Evolutionary conservation across 192 early-diverging fungal genomes (phyloP).

Genomic region (Coemansia sp.): DNA sequence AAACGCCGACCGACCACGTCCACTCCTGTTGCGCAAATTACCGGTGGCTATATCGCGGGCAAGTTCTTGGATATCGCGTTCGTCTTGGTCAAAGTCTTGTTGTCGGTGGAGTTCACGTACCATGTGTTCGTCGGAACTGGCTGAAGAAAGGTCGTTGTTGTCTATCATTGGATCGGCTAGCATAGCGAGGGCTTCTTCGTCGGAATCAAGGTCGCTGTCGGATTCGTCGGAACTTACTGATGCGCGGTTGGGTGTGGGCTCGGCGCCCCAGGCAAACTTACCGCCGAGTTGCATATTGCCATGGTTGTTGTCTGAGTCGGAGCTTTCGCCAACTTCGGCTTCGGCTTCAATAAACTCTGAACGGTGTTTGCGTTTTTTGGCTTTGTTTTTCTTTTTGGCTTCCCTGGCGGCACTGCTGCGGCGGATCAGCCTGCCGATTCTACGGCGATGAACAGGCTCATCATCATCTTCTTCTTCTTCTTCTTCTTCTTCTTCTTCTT

Average conservation of each 20-base stretch:
- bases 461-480: not conserved
- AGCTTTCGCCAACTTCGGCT: constrained; percentile 50
- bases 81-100: constrained; percentile 43
- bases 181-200: constrained; percentile 39
- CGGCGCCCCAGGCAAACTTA: constrained; percentile 45
- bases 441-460: not conserved
- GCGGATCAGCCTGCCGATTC: not conserved
- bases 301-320: constrained; percentile 27
- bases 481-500: constrained; percentile 1
- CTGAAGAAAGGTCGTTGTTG: constrained; percentile 19
- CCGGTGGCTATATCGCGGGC: constrained; percentile 48
- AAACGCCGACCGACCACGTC: constrained; percentile 12
- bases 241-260: not conserved
- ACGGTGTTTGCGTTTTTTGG: constrained; percentile 10
- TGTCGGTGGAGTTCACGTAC: constrained; percentile 44
- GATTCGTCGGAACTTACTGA: constrained; percentile 7
- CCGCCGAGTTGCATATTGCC: constrained; percentile 4
- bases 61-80: constrained; percentile 36
- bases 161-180: constrained; percentile 51
- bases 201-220: constrained; percentile 29
- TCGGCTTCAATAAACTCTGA: constrained; percentile 57
- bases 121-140: constrained; percentile 25
- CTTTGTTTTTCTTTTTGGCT: not conserved
- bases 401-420: not conserved
- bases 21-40: constrained; percentile 15